These are phyloP conservation scores for Penicillium macrosclerotiorum DNA, from an alignment of 495 filamentous ascomycete genomes.

Conservation along the genomic window DNA sequence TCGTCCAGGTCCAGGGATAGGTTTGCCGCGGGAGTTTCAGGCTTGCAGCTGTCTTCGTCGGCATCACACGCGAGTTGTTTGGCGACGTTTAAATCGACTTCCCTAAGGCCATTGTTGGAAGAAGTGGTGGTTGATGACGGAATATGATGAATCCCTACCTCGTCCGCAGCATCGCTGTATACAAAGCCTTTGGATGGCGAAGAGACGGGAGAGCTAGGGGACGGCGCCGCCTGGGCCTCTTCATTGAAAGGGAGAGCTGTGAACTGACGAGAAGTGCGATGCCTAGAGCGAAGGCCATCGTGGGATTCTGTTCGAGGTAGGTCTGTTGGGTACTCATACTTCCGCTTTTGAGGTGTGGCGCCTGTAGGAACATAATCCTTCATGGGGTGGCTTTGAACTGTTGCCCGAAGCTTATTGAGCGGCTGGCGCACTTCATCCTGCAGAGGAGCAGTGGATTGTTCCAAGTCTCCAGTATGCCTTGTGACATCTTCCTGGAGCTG, in stretches of 20 bases:
- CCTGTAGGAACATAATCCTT: slow-evolving; percentile 82
- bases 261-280: slow-evolving; percentile 46
- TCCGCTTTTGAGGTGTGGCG: slow-evolving; percentile 73
- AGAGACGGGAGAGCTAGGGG: slow-evolving; percentile 22
- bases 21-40: slow-evolving; percentile 15
- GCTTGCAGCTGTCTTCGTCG: slow-evolving; percentile 19
- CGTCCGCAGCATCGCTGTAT: slow-evolving; percentile 43
- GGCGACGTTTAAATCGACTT: slow-evolving; percentile 54
- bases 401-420: slow-evolving; percentile 63
- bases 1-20: slow-evolving; percentile 17
- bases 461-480: slow-evolving; percentile 49
- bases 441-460: slow-evolving; percentile 57
- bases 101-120: slow-evolving; percentile 52
- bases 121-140: slow-evolving; percentile 32
- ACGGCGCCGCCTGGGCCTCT: slow-evolving; percentile 23
- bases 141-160: slow-evolving; percentile 39
- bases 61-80: slow-evolving; percentile 32
- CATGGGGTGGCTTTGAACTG: slow-evolving; percentile 58
- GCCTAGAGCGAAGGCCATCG: slow-evolving; percentile 60
- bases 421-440: slow-evolving; percentile 60
- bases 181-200: slow-evolving; percentile 42
- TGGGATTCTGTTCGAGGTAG: slow-evolving; percentile 76
- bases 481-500: slow-evolving; percentile 63
- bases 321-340: slow-evolving; percentile 70
- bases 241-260: slow-evolving; percentile 35